Evolutionary conservation across 2,329 filamentous ascomycete species (phyloP).

Genomic region (Fusarium oxysporum): DNA sequence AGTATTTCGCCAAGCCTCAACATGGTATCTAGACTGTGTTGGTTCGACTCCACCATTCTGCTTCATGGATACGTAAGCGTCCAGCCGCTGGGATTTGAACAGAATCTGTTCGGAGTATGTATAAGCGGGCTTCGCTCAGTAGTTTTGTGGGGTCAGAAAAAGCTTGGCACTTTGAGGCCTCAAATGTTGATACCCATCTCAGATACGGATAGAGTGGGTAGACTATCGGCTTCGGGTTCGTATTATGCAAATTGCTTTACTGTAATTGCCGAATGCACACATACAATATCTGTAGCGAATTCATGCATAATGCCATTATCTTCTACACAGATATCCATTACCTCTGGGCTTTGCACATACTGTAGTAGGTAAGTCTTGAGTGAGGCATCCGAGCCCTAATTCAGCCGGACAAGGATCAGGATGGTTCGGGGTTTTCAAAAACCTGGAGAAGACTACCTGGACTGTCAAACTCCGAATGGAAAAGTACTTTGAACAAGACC

Average conservation of each 20-base stretch:
- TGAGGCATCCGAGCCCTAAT: constrained; percentile 18
- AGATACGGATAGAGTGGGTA: background rate
- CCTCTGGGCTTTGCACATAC: background rate
- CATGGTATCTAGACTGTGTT: constrained; percentile 12
- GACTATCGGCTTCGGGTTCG: background rate
- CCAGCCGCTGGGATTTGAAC: constrained; percentile 7
- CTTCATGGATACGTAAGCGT: constrained; percentile 25
- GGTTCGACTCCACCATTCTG: constrained; percentile 27
- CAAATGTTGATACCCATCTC: constrained; percentile 1
- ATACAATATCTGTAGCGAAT: background rate
- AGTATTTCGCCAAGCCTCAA: constrained; percentile 34
- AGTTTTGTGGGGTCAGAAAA: constrained; percentile 14
- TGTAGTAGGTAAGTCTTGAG: background rate
- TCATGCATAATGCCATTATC: background rate
- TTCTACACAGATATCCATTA: background rate
- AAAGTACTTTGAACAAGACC: background rate
- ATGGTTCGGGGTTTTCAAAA: constrained; percentile 18
- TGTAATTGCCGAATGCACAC: background rate
- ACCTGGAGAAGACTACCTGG: constrained; percentile 26
- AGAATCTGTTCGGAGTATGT: background rate
- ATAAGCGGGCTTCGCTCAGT: constrained; percentile 17
- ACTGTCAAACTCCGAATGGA: background rate
- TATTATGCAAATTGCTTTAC: background rate
- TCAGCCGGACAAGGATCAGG: constrained; percentile 24
- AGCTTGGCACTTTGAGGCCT: constrained; percentile 24